Evolutionary conservation across 2,329 filamentous ascomycete genomes (phyloP), one percentile per base, ranked within the genome.

Genomic region (Penicillium sp.): DNA sequence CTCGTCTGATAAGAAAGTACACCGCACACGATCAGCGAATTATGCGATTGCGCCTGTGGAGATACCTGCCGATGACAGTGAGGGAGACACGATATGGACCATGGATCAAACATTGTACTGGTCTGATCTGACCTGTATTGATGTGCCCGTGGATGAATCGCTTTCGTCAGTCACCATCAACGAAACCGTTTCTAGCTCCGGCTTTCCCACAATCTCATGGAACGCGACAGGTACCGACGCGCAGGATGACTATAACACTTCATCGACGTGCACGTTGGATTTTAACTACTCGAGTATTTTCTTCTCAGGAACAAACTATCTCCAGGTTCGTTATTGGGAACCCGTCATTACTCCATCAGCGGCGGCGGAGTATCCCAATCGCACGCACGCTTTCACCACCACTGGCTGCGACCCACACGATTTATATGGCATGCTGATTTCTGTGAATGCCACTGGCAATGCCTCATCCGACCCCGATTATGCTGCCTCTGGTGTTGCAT

Each of bases 241-340:
- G 33, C 45, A 61, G 7, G 55, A 66, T 37, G 47, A 51, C 14
- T 51, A 58, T 16, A 51, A 59, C 11, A 24, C 60, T 21, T 52
- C 41, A 9, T 44, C 39, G 14, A 24, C 41, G 10, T 73, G 70
- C 52, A 56, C 51, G 3, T 43, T 73, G 51, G 65, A 71, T 11
- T 72, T 73, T 45, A 50, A 66, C 26, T 73, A 72, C 33, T 53
- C 64, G 2, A 73, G 63, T 41, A 58, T 71, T 2, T 66, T 70
- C 41, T 72, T 70, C 47, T 60, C 62, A 1, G 51, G 53, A 3
- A 70, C 65, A 9, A 65, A 73, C 57, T 72, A 68, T 29, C 56
- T 72, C 6, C 70, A 72, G 48, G 58, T 72, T n/a, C 67, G 70
- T 9, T 73, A 73, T 48, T 73, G 71, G 70, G 70, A 73, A 48